A percentile compares a stretch with the other conserved stretches of the same genome.
Evolutionary conservation across 306 rosid species (phyloP).

Genomic region (Dicorynia guianensis): DNA sequence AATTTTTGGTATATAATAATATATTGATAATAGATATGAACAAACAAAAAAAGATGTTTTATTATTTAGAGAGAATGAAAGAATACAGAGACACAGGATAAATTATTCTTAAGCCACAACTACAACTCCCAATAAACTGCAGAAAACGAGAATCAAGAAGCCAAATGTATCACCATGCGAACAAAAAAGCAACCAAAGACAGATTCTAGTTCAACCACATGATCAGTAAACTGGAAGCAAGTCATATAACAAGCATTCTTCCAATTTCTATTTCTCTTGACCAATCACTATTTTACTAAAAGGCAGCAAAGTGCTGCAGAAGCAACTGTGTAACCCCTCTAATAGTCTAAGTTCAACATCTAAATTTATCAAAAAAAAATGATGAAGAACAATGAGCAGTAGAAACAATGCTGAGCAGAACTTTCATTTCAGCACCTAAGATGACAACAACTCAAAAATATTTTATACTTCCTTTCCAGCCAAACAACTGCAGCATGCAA

Average conservation of each 20-base stretch:
- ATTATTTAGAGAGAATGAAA: too few species aligned
- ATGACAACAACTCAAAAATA: neutral
- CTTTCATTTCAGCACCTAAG: neutral
- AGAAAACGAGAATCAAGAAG: neutral
- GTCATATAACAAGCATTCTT: constrained; percentile 1
- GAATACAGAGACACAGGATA: too few species aligned
- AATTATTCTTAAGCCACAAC: too few species aligned
- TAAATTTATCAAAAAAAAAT: neutral
- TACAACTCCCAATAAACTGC: too few species aligned
- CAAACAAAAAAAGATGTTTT: too few species aligned
- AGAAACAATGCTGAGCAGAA: neutral
- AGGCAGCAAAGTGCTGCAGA: constrained; percentile 4
- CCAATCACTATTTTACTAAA: neutral
- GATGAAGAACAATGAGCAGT: neutral
- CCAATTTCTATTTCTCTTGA: neutral
- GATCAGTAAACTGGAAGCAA: constrained; percentile 9
- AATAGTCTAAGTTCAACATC: constrained; percentile 19
- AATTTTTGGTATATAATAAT: too few species aligned
- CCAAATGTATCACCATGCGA: neutral
- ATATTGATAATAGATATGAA: too few species aligned
- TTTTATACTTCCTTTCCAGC: constrained; percentile 2
- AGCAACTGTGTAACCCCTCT: constrained; percentile 12
- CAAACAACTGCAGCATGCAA: neutral
- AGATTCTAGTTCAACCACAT: constrained; percentile 17
- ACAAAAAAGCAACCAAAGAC: constrained; percentile 3